phyloP scores from a whole-genome alignment of 495 filamentous ascomycete genomes.

The Xylaria telfairii region DNA sequence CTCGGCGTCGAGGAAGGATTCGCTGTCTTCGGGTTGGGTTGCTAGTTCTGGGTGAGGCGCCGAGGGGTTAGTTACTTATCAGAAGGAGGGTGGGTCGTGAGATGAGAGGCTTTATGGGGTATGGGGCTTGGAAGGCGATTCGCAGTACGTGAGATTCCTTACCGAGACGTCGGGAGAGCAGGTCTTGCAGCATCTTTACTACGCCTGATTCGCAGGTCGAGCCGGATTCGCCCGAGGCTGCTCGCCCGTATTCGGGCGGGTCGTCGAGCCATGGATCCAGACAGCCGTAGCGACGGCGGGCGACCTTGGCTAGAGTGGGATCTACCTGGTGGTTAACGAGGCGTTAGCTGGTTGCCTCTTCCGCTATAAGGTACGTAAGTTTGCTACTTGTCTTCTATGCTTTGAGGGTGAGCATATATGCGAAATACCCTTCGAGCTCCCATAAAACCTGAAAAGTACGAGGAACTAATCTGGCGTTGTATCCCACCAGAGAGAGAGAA shows the following conservation, averaged over 20 bases:
- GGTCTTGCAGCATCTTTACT: not conserved
- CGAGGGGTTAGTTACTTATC: not conserved
- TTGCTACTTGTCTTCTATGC: not conserved
- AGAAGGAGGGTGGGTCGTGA: too few species aligned
- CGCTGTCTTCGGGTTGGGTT: not conserved
- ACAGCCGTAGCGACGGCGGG: conserved; percentile 55
- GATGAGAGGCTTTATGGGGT: not conserved
- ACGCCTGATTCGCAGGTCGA: not conserved
- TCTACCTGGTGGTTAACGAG: not conserved
- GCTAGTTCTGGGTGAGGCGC: not conserved
- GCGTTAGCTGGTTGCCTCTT: too few species aligned
- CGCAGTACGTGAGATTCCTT: not conserved
- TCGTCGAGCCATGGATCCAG: conserved; percentile 58
- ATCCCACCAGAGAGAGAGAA: not conserved
- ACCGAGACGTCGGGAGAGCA: not conserved
- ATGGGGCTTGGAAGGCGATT: not conserved
- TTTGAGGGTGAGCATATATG: not conserved
- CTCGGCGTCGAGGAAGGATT: not conserved
- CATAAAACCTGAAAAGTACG: not conserved
- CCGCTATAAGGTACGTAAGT: not conserved
- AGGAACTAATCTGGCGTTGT: not conserved
- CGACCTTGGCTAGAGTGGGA: conserved; percentile 44
- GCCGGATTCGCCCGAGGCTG: not conserved
- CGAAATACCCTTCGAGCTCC: too few species aligned
- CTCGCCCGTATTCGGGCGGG: conserved; percentile 53